These are phyloP conservation scores for Hyaloscypha bicolor DNA, from an alignment of 495 filamentous ascomycete genomes.

Conservation along the genomic window DNA sequence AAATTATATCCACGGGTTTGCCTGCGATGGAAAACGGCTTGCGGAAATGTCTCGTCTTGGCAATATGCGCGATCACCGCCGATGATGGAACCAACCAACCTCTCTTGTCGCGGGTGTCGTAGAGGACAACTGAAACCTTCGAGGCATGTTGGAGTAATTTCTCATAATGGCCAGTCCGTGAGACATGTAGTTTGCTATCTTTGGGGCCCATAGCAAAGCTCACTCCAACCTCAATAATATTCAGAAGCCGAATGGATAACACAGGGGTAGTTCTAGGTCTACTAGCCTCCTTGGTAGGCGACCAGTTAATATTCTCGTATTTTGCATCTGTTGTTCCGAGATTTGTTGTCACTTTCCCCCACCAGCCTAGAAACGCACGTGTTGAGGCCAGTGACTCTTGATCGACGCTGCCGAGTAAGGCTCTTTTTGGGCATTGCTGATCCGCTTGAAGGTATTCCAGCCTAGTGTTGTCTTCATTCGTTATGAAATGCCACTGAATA, in stretches of 20 bases:
- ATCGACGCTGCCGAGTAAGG: too few species aligned
- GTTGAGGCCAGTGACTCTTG: too few species aligned
- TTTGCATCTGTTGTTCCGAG: too few species aligned
- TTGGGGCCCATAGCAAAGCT: neutral
- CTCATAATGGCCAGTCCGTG: neutral
- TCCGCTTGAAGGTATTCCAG: too few species aligned
- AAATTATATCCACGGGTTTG: neutral
- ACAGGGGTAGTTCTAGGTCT: neutral
- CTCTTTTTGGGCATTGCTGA: too few species aligned
- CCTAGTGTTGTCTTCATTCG: too few species aligned
- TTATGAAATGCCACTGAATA: too few species aligned
- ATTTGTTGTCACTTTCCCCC: too few species aligned
- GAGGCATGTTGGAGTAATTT: neutral
- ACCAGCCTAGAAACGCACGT: too few species aligned
- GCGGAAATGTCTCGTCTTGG: neutral
- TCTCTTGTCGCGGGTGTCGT: neutral
- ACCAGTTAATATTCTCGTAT: neutral
- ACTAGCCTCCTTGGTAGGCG: neutral
- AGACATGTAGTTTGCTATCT: neutral
- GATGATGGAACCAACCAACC: neutral
- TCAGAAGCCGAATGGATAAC: neutral
- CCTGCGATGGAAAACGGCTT: neutral
- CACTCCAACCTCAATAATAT: neutral
- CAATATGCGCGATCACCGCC: neutral
- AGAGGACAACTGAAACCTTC: neutral